These are phyloP conservation scores for Zoysia matrella DNA, from an alignment of 202 grass and related monocot genomes.

Conservation along the genomic window DNA sequence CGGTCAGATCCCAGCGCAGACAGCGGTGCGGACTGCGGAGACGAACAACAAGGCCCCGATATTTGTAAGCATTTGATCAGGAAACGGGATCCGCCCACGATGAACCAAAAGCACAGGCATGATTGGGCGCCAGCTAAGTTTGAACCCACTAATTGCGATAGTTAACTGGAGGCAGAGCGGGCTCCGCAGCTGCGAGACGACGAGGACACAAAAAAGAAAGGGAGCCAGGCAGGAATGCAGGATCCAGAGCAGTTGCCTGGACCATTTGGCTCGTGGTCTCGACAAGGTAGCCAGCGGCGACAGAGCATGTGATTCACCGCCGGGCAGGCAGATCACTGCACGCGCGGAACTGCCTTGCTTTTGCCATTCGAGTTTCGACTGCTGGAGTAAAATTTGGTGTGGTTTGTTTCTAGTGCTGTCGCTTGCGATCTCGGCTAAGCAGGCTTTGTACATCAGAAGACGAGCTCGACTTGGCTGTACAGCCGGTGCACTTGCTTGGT, in stretches of 20 bases:
- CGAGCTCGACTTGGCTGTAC: not conserved
- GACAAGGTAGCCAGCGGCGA: too few relatives aligned
- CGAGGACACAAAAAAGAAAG: not conserved
- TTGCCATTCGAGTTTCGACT: not conserved
- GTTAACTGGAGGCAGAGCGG: not conserved
- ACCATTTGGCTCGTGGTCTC: conserved; percentile 6
- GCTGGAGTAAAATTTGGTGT: too few relatives aligned
- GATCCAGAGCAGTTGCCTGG: conserved; percentile 28
- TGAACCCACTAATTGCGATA: conserved; percentile 17
- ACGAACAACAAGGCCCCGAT: not conserved
- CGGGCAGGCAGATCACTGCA: not conserved
- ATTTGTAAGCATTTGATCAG: conserved; percentile 13
- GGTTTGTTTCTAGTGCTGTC: not conserved
- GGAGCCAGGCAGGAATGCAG: not conserved
- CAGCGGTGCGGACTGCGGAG: not conserved
- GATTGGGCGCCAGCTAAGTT: conserved; percentile 26
- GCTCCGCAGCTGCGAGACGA: not conserved
- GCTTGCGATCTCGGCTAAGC: not conserved
- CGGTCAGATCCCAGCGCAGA: not conserved
- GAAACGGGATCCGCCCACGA: conserved; percentile 3
- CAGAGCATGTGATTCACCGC: conserved; percentile 40
- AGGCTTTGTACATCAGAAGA: not conserved
- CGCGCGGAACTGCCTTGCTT: not conserved
- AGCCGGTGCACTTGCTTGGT: not conserved
- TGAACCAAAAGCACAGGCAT: not conserved